A percentile compares a stretch with the other conserved stretches of the same genome.
These are phyloP conservation scores for Rehmannia glutinosa DNA, from an alignment of 257 asterid species.

Conservation along the genomic window DNA sequence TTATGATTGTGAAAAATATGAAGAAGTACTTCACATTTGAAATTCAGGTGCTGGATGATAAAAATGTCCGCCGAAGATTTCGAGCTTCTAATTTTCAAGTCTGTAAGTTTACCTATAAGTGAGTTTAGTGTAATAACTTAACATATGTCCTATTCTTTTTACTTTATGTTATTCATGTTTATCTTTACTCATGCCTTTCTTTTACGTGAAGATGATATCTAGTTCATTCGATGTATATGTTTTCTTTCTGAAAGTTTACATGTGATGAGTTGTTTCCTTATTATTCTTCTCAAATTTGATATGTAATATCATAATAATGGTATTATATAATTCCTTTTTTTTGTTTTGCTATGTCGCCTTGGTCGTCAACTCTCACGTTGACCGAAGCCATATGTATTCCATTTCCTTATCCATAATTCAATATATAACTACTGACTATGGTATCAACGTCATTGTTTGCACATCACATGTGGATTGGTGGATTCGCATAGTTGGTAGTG, in stretches of 20 bases:
- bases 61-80: conserved; percentile 90
- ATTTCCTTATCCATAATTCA: no score
- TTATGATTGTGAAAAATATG: conserved; percentile 78
- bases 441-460: no score
- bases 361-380: no score
- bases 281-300: no score
- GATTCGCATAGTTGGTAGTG: no score
- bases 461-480: no score
- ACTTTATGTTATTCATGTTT: neutral
- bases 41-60: conserved; percentile 98
- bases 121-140: conserved; percentile 10
- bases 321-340: no score
- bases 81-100: conserved; percentile 99
- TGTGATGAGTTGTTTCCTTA: neutral
- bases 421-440: no score
- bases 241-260: neutral
- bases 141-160: neutral
- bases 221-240: neutral
- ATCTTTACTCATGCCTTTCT: neutral
- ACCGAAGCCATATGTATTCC: no score
- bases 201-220: neutral
- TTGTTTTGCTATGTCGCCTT: no score
- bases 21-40: conserved; percentile 95
- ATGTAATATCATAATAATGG: no score
- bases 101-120: conserved; percentile 64